Evolutionary conservation across 441 rosid genomes (phyloP), one percentile per base, ranked within the genome.

Genomic region (Melastoma candidum): DNA sequence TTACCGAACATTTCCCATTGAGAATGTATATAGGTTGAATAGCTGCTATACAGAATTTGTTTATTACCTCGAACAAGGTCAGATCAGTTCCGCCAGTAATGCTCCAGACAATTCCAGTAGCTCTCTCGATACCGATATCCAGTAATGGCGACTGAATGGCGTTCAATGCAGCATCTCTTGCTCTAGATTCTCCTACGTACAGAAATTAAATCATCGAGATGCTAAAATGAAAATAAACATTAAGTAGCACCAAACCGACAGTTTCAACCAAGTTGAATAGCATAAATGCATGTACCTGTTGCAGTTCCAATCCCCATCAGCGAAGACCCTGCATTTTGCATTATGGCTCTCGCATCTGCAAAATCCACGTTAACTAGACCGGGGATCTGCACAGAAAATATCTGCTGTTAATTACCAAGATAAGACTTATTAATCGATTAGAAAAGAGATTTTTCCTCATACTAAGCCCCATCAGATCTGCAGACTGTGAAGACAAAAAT

Each of bases 21-120:
- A 32, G 41, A 32, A 32, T 32, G 22, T 17, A 32, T 32, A 32
- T 6, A 32, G 41, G 41, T 32, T 32, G 41, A 6, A 32, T 32
- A 6, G 8, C 5, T 32, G 41, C 41, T 32, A 32, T 2, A 2
- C 0, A 12, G 56, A 59, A 58, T 53, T 45, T 41, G 52, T 60
- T 53, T 55, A 46, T 48, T 45, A 93, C 99, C 99, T 86, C 99
- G 49, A 76, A 89, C 68, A 93, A 70, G 66, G 97, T 89, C 64
- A 89, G 63, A 72, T 93, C 97, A 53, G 61, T 81, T 74, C 97
- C 99, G 65, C 95, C 98, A 56, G 98, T 90, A 48, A 92, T 92
- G 75, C 85, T 92, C 96, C 95, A 92, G 32, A 92, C 94, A 39
- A 92, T 92, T 57, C 98, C 98, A 59, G 98, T 92, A 58, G 98